Evolutionary conservation across 2,329 filamentous ascomycete genomes (phyloP), one percentile per base, ranked within the genome.

Genomic region (Magnaporthiopsis poae): DNA sequence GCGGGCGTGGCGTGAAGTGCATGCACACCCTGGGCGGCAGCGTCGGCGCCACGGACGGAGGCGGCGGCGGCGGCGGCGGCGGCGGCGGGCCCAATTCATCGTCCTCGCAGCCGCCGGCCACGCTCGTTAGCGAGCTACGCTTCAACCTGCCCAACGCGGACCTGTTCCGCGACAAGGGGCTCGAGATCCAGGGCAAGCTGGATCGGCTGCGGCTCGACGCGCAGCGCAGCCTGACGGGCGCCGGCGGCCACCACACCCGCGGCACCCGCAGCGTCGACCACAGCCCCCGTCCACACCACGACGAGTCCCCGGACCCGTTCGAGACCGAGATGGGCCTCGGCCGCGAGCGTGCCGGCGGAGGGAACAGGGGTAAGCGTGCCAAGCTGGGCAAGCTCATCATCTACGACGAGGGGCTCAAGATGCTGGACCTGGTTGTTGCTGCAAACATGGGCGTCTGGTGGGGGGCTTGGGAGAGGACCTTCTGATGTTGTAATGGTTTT

Each of bases 371-470:
- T 0, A 92, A 91, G 75, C 86, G 91, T 72, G 93, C 92, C 3
- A 99, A 99, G 79, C 80, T 99, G 71, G 95, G 94, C 0, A 99
- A 98, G 77, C 80, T 99, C 65, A 92, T 98, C 65, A 84, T 99
- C 56, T 86, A 92, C 71, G 88, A 94, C 66, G 93, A 96, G 72
- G 95, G 95, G 0, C 79, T 96, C 70, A 96, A 96, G 80, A 98
- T 99, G 94, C 77, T 98, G 72, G 95, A 99, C 80, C 77, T 99
- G 67, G 81, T 96, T 0, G 91, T 99, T 27, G 91, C 94, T 4
- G 90, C 92, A 13, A 97, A 96, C 74, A 86, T 99, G 78, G 92
- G 90, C 0, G 80, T 98, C 21, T 99, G 93, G 91, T 98, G 94
- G 93, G 88, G 88, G 71, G 87, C 90, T 4, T 97, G 92, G 85